These are phyloP conservation scores for Oryza glaberrima DNA, from an alignment of 176 grass and related monocot species.

Conservation along the genomic window DNA sequence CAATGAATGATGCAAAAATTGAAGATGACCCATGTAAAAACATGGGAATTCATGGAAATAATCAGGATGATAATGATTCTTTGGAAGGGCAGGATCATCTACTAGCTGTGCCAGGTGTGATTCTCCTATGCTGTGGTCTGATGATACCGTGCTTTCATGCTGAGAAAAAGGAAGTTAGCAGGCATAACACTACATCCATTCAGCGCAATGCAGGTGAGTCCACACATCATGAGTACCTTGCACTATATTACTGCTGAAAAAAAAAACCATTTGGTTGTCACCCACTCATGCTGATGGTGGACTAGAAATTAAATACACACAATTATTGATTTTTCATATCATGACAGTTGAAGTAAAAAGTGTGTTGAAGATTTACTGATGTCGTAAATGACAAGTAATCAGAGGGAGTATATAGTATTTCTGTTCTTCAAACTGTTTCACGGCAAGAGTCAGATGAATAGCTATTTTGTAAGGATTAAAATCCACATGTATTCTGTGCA, in stretches of 20 bases:
- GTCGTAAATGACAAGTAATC: neutral
- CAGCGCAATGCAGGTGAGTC: conserved; percentile 63
- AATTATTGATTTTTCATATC: conserved; percentile 1
- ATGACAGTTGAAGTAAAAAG: neutral
- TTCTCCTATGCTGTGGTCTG: conserved; percentile 83
- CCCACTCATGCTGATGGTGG: neutral
- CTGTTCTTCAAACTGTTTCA: neutral
- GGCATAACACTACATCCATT: conserved; percentile 49
- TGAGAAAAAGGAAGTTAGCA: conserved; percentile 62
- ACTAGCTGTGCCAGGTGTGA: conserved; percentile 76
- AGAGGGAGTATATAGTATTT: neutral
- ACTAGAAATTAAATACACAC: neutral
- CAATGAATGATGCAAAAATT: conserved; percentile 46
- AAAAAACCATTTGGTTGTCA: conserved; percentile 3
- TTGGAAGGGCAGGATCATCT: conserved; percentile 60
- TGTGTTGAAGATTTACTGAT: neutral
- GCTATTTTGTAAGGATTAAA: neutral
- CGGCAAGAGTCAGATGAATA: neutral
- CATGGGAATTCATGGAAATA: conserved; percentile 40
- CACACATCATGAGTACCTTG: conserved; percentile 11
- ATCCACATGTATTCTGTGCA: neutral
- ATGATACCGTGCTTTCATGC: conserved; percentile 91
- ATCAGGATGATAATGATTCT: conserved; percentile 49
- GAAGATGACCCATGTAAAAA: conserved; percentile 51
- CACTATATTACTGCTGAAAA: conserved; percentile 7